These are phyloP conservation scores for Halteria grandinella DNA, from an alignment of 73 alveolate species.

Conservation along the genomic window DNA sequence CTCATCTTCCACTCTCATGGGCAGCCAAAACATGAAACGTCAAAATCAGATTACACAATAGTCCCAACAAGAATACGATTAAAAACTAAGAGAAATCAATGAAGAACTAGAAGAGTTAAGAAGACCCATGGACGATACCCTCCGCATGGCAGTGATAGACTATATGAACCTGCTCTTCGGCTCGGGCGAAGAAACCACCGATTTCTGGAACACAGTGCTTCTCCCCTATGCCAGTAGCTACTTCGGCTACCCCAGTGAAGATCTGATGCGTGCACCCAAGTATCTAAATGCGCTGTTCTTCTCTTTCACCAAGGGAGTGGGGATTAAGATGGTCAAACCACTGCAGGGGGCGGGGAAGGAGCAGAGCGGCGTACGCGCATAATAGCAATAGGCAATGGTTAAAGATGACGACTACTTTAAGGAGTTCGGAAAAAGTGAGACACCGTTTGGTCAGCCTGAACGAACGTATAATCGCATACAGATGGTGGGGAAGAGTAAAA, in stretches of 20 bases:
- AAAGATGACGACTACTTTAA: conserved; percentile 52
- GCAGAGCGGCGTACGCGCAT: too few relatives aligned
- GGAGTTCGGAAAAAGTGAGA: conserved; percentile 43
- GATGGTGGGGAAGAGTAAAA: conserved; percentile 48
- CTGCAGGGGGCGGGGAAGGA: too few relatives aligned
- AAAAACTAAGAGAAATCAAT: conserved; percentile 15
- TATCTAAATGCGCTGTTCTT: conserved; percentile 69
- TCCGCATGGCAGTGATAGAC: conserved; percentile 46
- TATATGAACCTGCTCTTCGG: conserved; percentile 64
- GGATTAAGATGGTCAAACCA: conserved; percentile 38
- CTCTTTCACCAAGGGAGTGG: conserved; percentile 49
- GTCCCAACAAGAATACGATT: conserved; percentile 1
- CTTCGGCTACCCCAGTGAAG: conserved; percentile 26
- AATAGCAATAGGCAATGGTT: too few relatives aligned
- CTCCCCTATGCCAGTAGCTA: conserved; percentile 41
- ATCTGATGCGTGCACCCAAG: not conserved
- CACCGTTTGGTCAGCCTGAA: conserved; percentile 50
- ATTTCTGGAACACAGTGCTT: conserved; percentile 60
- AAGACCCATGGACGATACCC: conserved; percentile 47
- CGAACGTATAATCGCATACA: not conserved
- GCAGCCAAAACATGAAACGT: too few relatives aligned
- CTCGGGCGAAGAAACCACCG: conserved; percentile 38
- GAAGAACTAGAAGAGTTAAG: conserved; percentile 16
- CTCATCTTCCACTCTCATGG: too few relatives aligned
- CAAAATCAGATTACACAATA: too few relatives aligned